Evolutionary conservation across 768 basidiomycete genomes (phyloP), one percentile per base, ranked within the genome.

Genomic region (Brasilioporus rufonigricans): DNA sequence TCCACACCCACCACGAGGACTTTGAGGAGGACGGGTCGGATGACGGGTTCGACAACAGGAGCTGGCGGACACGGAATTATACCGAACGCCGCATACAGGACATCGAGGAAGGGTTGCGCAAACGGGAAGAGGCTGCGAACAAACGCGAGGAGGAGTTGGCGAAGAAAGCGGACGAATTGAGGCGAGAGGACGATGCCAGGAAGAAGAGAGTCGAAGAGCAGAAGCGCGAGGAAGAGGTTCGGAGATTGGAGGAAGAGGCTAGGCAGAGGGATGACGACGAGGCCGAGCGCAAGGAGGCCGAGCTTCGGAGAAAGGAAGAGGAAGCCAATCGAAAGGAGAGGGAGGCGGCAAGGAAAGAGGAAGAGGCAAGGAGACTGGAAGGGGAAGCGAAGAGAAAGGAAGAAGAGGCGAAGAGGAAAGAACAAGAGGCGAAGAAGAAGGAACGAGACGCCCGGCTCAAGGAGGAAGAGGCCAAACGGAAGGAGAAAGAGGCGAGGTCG

Each of bases 81-180:
- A 66, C 67, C 26, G 69, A 70, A 27, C 64, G 67, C 32, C 63
- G 60, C 5, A 65, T 66, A 54, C 73, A 70, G 35, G 69, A 70
- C 11, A 68, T 70, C 44, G 72, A 69, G 26, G 66, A 63, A 51
- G 61, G 66, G 62, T 53, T 64, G 48, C 67, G 59, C 47, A 67
- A 55, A 59, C 69, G 65, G 47, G 70, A 74, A 47, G 69, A 71
- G 33, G 73, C 74, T 13, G 74, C 68, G 16, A 65, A 40, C 31
- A 61, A 59, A 46, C 70, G 66, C 5, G 73, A 75, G 50, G 71
- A 70, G 32, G 70, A 71, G 5, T 53, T 72, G 32, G 67, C 61
- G 56, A 69, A 53, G 60, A 73, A 62, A 44, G 76, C 70, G 26
- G 74, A 74, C 18, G 77, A 77, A 26, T 63, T 69, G 2, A 62